Evolutionary conservation across 192 early-diverging fungal genomes (phyloP).

Genomic region (Backusella westeae): DNA sequence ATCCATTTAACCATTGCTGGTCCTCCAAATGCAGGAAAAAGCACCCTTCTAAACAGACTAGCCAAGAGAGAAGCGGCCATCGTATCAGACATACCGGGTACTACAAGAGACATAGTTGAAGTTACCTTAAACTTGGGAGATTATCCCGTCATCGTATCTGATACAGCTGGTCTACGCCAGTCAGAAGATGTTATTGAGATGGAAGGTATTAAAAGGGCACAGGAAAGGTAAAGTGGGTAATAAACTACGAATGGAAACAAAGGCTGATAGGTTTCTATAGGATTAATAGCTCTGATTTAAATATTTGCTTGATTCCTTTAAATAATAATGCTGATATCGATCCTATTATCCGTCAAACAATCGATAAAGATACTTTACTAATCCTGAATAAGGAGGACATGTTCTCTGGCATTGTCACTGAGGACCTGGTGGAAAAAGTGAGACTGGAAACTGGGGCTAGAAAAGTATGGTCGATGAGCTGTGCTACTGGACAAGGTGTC

Average conservation of each 20-base stretch:
- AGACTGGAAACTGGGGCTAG: constrained; percentile 15
- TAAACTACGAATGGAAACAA: too few relatives aligned
- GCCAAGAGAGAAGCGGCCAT: constrained; percentile 74
- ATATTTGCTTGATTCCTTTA: constrained; percentile 59
- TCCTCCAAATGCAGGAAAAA: constrained; percentile 79
- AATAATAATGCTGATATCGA: constrained; percentile 29
- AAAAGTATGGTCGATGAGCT: constrained; percentile 46
- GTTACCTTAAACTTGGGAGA: constrained; percentile 70
- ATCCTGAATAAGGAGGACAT: constrained; percentile 67
- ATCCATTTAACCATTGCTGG: constrained; percentile 69
- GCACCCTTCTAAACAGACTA: constrained; percentile 65
- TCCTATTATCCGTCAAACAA: constrained; percentile 34
- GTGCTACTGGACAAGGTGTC: constrained; percentile 49
- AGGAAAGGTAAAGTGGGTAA: constrained; percentile 36
- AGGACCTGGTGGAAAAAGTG: not conserved
- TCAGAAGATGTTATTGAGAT: constrained; percentile 62
- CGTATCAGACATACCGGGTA: constrained; percentile 71
- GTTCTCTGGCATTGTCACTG: not conserved
- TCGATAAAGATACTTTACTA: constrained; percentile 55
- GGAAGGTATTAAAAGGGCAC: constrained; percentile 65
- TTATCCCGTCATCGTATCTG: constrained; percentile 72
- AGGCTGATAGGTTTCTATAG: constrained; percentile 15
- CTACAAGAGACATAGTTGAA: constrained; percentile 76
- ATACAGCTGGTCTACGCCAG: constrained; percentile 67
- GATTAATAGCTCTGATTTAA: constrained; percentile 56